phyloP scores from a whole-genome alignment of 768 basidiomycete genomes.

The Leccinum imitatum region DNA sequence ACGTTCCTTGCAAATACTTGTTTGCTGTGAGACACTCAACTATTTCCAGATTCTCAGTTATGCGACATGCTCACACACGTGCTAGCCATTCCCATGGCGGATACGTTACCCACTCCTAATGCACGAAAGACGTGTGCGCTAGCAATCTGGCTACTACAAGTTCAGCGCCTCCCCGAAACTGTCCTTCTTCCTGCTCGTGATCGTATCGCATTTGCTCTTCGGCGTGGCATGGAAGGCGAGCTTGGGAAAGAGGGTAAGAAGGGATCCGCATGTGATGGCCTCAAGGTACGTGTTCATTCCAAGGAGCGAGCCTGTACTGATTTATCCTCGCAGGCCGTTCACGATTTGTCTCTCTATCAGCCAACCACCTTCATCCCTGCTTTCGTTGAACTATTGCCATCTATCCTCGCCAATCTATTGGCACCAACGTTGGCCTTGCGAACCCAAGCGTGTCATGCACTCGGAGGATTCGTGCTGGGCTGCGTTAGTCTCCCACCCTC shows the following conservation, averaged over 20 bases:
- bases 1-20: slow-evolving; percentile 15
- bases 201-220: slow-evolving; percentile 68
- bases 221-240: slow-evolving; percentile 78
- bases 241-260: slow-evolving; percentile 90
- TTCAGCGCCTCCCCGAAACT: slow-evolving; percentile 61
- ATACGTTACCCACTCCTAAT: slow-evolving; percentile 74
- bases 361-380: slow-evolving; percentile 69
- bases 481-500: slow-evolving; percentile 48
- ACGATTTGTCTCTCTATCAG: slow-evolving; percentile 63
- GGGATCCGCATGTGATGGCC: slow-evolving; percentile 73
- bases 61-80: slow-evolving; percentile 58
- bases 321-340: slow-evolving; percentile 56
- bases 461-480: slow-evolving; percentile 65
- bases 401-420: slow-evolving; percentile 61
- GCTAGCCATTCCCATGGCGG: slow-evolving; percentile 70
- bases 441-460: slow-evolving; percentile 70
- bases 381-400: slow-evolving; percentile 59
- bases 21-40: slow-evolving; percentile 7
- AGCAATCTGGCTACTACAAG: slow-evolving; percentile 71
- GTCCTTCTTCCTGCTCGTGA: slow-evolving; percentile 63
- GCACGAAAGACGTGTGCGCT: slow-evolving; percentile 84
- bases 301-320: slow-evolving; percentile 11
- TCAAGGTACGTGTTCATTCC: slow-evolving; percentile 52
- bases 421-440: slow-evolving; percentile 66
- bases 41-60: slow-evolving; percentile 53